A percentile compares a stretch with the other conserved stretches of the same genome.
These are phyloP conservation scores for Suillus placidus DNA, from an alignment of 768 basidiomycete species.

Conservation along the genomic window DNA sequence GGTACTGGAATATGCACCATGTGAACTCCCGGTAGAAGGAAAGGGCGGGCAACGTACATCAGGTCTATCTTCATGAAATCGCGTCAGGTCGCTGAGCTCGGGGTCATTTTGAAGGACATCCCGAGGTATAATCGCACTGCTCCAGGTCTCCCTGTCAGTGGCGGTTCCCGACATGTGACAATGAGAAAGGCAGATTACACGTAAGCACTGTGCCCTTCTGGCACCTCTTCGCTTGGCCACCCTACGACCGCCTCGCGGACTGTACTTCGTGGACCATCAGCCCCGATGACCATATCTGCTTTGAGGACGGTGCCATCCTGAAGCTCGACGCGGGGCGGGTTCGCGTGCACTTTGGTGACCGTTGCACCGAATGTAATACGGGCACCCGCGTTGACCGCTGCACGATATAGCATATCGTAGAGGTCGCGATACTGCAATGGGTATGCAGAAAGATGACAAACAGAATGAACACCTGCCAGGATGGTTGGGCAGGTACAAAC, in stretches of 20 bases:
- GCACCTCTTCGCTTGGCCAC: slow-evolving; percentile 31
- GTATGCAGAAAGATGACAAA: neutral
- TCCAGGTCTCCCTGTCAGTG: slow-evolving; percentile 4
- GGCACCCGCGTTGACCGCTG: slow-evolving; percentile 52
- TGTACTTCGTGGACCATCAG: slow-evolving; percentile 59
- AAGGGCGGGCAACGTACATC: slow-evolving; percentile 19
- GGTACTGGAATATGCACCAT: slow-evolving; percentile 21
- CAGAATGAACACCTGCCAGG: slow-evolving; percentile 7
- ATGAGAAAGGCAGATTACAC: slow-evolving; percentile 34
- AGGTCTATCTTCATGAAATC: slow-evolving; percentile 24
- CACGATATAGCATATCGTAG: slow-evolving; percentile 48
- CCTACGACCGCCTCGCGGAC: slow-evolving; percentile 39
- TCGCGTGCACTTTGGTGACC: slow-evolving; percentile 38
- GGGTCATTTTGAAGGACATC: slow-evolving; percentile 46
- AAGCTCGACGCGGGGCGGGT: slow-evolving; percentile 37
- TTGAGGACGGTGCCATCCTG: slow-evolving; percentile 47
- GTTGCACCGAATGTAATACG: slow-evolving; percentile 48
- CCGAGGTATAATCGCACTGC: slow-evolving; percentile 47
- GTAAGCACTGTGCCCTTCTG: slow-evolving; percentile 44
- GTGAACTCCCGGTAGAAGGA: neutral
- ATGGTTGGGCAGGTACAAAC: neutral
- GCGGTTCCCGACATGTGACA: slow-evolving; percentile 15
- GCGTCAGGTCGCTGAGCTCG: slow-evolving; percentile 39
- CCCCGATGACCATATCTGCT: slow-evolving; percentile 62
- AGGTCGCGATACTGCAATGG: slow-evolving; percentile 54